Evolutionary conservation across 768 basidiomycete genomes (phyloP).

Genomic region (Lactarius psammicola): DNA sequence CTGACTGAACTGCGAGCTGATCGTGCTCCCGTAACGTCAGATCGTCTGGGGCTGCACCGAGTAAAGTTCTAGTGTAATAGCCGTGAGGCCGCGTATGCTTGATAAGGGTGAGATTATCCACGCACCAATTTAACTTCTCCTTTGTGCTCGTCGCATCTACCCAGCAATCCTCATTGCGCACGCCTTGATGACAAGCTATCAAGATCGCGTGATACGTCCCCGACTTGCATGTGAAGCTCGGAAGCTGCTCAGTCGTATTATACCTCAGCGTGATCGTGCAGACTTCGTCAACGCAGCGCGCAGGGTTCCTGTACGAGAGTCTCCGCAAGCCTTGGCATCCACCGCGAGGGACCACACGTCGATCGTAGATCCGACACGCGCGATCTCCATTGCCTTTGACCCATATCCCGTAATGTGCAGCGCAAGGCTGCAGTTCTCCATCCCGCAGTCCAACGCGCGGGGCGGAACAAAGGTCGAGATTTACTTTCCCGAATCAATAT

Average conservation of each 20-base stretch:
- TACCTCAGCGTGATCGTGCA: constrained; percentile 5
- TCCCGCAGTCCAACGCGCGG: constrained; percentile 9
- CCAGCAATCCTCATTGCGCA: constrained; percentile 9
- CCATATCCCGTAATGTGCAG: not conserved
- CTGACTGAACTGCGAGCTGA: no score
- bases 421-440: constrained; percentile 14
- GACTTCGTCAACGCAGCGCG: not conserved
- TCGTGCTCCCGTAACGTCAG: no score
- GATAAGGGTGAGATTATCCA: not conserved
- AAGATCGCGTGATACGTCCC: not conserved
- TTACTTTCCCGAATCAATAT: no score
- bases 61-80: no score
- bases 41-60: no score
- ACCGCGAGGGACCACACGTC: not conserved
- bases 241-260: not conserved
- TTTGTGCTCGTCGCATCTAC: constrained; percentile 1
- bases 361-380: not conserved
- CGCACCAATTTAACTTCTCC: constrained; percentile 7
- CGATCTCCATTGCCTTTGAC: constrained; percentile 3
- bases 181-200: not conserved
- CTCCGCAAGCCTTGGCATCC: not conserved
- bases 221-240: constrained; percentile 4
- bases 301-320: not conserved
- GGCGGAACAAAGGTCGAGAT: constrained; percentile 20
- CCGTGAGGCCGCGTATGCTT: not conserved